Evolutionary conservation across 1,284 basidiomycete genomes (phyloP), one percentile per base, ranked within the genome.

Genomic region (Malassezia equina): DNA sequence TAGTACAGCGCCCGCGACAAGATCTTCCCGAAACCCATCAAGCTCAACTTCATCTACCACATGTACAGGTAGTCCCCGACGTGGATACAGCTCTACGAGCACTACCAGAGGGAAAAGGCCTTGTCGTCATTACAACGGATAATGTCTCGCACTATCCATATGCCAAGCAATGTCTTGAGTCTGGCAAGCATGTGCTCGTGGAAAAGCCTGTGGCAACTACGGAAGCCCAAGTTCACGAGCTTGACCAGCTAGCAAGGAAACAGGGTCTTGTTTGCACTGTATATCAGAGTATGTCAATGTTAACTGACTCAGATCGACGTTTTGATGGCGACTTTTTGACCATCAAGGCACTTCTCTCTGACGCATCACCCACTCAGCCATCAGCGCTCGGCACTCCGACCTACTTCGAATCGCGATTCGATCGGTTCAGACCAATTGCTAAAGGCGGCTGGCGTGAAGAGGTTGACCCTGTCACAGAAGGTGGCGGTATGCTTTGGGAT

Each of bases 391-490:
- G 71, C 17, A 52, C 64, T 8, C 69, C 68, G 2, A 65, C 61
- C 4, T 67, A 58, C 57, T 65, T 67, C 29, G 69, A 72, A 41
- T 67, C 64, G 8, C 60, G 66, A 15, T 72, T 72, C 40, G 71
- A 73, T 53, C 59, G 71, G 0, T 73, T 65, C 62, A 60, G 71
- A 0, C 71, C 69, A 11, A 59, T 63, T 21, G 59, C 64, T 24
- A 71, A 71, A 52, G 69, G 71, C 1, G 69, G 71, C 11, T 72
- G 69, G 71, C 56, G 69, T 24, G 71, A 73, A 42, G 62, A 66
- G 25, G 63, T 62, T 4, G 64, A 68, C 29, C 63, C 65, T 1
- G 61, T 62, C 27, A 52, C 53, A 7, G 58, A 71, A 32, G 69
- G 69, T 7, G 69, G 68, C 19, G 71, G 71, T 4, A 63, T 71